A percentile compares a stretch with the other conserved stretches of the same genome.
phyloP scores from a whole-genome alignment of 2,329 filamentous ascomycete species.

The Trichoderma breve region DNA sequence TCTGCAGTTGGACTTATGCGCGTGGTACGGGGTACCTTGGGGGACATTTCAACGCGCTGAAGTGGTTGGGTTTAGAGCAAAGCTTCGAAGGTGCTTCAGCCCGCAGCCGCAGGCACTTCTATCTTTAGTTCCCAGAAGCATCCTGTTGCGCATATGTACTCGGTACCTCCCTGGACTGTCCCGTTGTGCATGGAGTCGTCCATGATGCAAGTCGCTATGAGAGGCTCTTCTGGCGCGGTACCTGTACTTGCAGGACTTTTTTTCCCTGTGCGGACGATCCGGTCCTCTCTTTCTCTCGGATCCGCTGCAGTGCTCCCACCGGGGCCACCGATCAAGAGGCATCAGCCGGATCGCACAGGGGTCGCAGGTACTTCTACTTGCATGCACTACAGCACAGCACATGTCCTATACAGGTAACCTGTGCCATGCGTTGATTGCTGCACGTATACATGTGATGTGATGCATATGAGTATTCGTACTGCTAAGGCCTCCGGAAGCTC shows the following conservation, averaged over 20 bases:
- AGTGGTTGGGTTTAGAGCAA: not conserved
- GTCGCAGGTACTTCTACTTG: not conserved
- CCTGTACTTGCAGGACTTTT: not conserved
- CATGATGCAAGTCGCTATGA: not conserved
- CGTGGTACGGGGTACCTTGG: not conserved
- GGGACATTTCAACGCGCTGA: not conserved
- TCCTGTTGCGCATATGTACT: not conserved
- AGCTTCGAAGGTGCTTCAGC: not conserved
- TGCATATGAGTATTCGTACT: not conserved
- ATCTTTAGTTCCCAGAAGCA: not conserved
- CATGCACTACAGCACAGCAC: not conserved
- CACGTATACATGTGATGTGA: not conserved
- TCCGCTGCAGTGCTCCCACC: slow-evolving; percentile 17
- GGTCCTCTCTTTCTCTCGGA: not conserved
- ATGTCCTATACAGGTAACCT: not conserved
- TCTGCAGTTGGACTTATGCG: not conserved
- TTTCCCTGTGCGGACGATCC: slow-evolving; percentile 6
- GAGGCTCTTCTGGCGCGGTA: not conserved
- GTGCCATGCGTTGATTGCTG: not conserved
- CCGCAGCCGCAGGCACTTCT: not conserved
- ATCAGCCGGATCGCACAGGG: not conserved
- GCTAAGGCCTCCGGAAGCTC: not conserved
- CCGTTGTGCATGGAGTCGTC: not conserved
- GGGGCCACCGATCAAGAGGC: not conserved
- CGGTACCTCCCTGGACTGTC: not conserved